Evolutionary conservation across 306 rosid species (phyloP), one percentile per base, ranked within the genome.

Genomic region (Sphenostylis stenocarpa): DNA sequence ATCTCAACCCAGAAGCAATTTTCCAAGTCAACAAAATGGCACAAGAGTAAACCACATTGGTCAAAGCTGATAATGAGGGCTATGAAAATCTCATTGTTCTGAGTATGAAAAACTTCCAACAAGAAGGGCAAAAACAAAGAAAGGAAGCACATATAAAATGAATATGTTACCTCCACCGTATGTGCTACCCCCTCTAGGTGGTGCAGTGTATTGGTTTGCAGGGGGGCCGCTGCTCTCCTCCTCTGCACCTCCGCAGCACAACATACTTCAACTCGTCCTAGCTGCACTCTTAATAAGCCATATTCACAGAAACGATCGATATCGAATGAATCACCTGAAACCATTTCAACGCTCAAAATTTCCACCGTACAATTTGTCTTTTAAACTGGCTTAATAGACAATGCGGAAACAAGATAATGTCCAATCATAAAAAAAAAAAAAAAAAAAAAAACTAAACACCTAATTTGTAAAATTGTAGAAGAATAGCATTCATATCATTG

Each of bases 221-320:
- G 93, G 93, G 7, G 93, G 93, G 7, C 90, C 91, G 20, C 31
- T 77, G 81, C 31, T 72, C 75, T 92, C 97, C 76, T 92, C 97
- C 85, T 92, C 97, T 67, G 85, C 80, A 67, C 87, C 96, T 75
- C 93, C 97, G 51, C 97, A 92, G 81, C 97, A 92, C 82, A 85
- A 77, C 97, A 92, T 92, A 56, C 79, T 93, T 89, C 78, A 80
- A 64, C 1, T 83, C 76, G 70, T 71, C 60, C 75, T 79, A 45
- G 66, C 79, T 68, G 53, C 82, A 76, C 55, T 52, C 86, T 84
- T 74, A 88, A 79, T 52, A 70, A 67, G 48, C 92, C 90, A 90
- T 41, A 41, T 79, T 78, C 65, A 67, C 71, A 33, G 68, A 75
- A 71, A 66, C 55, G 64, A 38, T 77, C 60, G 53, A 39, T 82